Evolutionary conservation across 352 stramenopile species (phyloP), one percentile per base, ranked within the genome.

Genomic region (Phytophthora kernoviae): DNA sequence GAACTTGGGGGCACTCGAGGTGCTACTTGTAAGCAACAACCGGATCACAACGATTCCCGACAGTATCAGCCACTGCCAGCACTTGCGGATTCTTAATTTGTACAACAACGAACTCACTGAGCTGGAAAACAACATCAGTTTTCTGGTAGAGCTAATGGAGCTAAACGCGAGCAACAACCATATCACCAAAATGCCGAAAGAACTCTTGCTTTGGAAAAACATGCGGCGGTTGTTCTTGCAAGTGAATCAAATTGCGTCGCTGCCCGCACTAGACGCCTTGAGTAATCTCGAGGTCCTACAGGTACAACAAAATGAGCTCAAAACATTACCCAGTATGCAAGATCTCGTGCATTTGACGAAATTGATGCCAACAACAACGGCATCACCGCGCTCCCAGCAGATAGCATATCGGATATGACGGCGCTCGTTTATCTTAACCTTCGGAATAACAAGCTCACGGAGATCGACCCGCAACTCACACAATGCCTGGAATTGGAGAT

Each of bases 281-380:
- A 60, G 68, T n/a, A 78, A 84, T 17, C 65, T 93, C 15, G 77
- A 91, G 46, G 55, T 89, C 21, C 54, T 90, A 17, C 78, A 87
- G 17, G 60, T 79, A 4, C 75, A 91, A 46, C 70, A 85, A 42
- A 96, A 94, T 41, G 57, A 67, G 17, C 64, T 96, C 8, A 68
- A 65, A 37, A 69, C 65, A 22, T 63, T 93, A 40, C 87, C 79
- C 11, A 76, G 54, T 41, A 88, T 93, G 79, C 68, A 78, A 21
- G 85, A 77, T 11, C 65, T 91, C 26, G 67, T 78, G 5, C 67
- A 77, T 24, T 51, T 96, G 26, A 80, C 86, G 46, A 93, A 87
- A 64, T 79, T 96, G 8, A 96, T 48, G 69, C 88, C 27, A 90
- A 84, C 49, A 88, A 70, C 37, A 94, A 96, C 58, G 65, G 67